A percentile compares a stretch with the other conserved stretches of the same genome.
phyloP scores from a whole-genome alignment of 2,329 filamentous ascomycete species.

The Triangularia verruculosa region DNA sequence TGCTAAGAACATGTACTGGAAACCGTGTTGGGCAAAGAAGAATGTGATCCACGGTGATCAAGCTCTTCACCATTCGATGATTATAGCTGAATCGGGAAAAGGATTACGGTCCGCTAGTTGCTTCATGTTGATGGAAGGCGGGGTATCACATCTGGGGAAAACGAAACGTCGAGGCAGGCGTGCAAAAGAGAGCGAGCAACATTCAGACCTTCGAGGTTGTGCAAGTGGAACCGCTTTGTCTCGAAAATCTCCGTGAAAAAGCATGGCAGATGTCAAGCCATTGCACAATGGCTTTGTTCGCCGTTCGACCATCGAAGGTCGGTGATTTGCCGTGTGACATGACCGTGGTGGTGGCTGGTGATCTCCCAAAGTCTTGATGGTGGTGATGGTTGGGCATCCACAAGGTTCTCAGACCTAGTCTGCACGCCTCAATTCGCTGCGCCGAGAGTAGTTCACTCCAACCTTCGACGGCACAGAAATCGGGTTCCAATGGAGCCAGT shows the following conservation, averaged over 20 bases:
- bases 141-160: slow-evolving; percentile 1
- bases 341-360: background rate
- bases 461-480: slow-evolving; percentile 8
- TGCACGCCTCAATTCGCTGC: slow-evolving; percentile 1
- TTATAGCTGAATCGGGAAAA: background rate
- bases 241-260: slow-evolving; percentile 4
- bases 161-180: background rate
- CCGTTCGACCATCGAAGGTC: slow-evolving; percentile 1
- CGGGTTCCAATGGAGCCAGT: slow-evolving; percentile 17
- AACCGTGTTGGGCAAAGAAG: background rate
- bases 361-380: background rate
- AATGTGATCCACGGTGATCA: background rate
- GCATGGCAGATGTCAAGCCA: background rate
- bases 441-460: slow-evolving; percentile 2
- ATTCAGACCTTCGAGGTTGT: background rate
- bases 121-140: background rate
- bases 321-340: background rate
- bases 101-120: background rate
- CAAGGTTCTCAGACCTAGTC: slow-evolving; percentile 17
- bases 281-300: slow-evolving; percentile 1
- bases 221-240: background rate
- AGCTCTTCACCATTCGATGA: background rate
- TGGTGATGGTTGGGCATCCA: slow-evolving; percentile 20
- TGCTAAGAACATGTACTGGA: background rate
- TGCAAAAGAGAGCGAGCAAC: background rate